Conservation (phyloP, 2,329 filamentous ascomycete species). For the Amauroascus niger region DNA sequence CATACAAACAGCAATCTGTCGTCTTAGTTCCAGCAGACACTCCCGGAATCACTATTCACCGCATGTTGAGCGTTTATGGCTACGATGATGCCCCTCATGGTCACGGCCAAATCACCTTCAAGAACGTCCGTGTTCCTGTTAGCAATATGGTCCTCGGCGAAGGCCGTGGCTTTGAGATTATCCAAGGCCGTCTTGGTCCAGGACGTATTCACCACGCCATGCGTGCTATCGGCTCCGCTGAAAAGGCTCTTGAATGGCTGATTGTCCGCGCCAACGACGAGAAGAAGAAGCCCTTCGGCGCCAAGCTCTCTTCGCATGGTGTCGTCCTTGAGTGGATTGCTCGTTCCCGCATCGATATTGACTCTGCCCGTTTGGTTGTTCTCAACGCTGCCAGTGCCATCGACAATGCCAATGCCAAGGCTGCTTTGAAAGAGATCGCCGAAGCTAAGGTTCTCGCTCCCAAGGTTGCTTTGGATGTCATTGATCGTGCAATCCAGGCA, state of each 20-base stretch:
- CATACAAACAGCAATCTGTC: slow-evolving; percentile 87
- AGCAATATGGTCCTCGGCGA: slow-evolving; percentile 82
- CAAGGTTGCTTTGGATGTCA: slow-evolving; percentile 68
- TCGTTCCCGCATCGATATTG: slow-evolving; percentile 84
- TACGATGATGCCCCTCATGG: slow-evolving; percentile 98
- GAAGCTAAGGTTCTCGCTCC: slow-evolving; percentile 91
- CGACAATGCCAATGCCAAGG: slow-evolving; percentile 79
- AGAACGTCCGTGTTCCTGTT: slow-evolving; percentile 78
- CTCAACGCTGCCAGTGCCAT: slow-evolving; percentile 94
- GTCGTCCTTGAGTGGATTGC: slow-evolving; percentile 94
- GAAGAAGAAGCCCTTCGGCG: slow-evolving; percentile 81
- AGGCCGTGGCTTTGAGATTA: slow-evolving; percentile 93
- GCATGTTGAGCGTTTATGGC: slow-evolving; percentile 89
- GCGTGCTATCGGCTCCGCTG: slow-evolving; percentile 83
- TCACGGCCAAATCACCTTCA: slow-evolving; percentile 84
- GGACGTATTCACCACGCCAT: slow-evolving; percentile 97
- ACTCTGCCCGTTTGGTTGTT: slow-evolving; percentile 78
- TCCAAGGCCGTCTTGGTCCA: slow-evolving; percentile 89
- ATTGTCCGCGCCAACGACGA: slow-evolving; percentile 89
- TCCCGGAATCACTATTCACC: slow-evolving; percentile 80
- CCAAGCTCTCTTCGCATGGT: slow-evolving; percentile 77
- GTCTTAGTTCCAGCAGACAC: slow-evolving; percentile 73
- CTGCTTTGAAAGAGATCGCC: slow-evolving; percentile 83
- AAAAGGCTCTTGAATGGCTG: slow-evolving; percentile 89
- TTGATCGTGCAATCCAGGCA: slow-evolving; percentile 88